phyloP scores from a whole-genome alignment of 2,329 filamentous ascomycete species.

The Alternaria atra region DNA sequence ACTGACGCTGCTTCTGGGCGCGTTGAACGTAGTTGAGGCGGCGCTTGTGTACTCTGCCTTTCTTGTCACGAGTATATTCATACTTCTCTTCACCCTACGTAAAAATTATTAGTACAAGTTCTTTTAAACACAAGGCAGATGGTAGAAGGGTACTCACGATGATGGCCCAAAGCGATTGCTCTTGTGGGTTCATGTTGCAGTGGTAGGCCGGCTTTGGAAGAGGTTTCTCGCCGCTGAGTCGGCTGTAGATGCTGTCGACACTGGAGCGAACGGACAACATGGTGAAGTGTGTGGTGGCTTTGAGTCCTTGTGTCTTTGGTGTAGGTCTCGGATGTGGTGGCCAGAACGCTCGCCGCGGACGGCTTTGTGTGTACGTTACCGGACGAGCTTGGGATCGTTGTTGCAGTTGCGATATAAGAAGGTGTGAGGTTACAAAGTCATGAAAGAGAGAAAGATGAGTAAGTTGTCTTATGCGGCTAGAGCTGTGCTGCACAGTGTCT shows the following conservation, averaged over 20 bases:
- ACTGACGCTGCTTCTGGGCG: conserved; percentile 22
- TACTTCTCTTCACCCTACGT: conserved; percentile 28
- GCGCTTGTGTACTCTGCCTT: conserved; percentile 27
- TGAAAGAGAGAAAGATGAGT: neutral
- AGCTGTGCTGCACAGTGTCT: conserved; percentile 14
- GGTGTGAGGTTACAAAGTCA: conserved; percentile 1
- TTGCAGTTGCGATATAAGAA: neutral
- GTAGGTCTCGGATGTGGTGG: conserved; percentile 1
- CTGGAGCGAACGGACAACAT: conserved; percentile 25
- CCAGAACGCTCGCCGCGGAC: conserved; percentile 10
- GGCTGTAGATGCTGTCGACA: conserved; percentile 19
- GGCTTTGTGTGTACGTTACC: conserved; percentile 11
- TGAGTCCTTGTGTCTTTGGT: neutral
- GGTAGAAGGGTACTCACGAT: conserved; percentile 20
- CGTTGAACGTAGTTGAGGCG: conserved; percentile 22
- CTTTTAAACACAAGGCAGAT: neutral
- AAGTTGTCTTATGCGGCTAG: neutral
- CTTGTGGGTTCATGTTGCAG: conserved; percentile 32
- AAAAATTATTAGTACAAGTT: conserved; percentile 3
- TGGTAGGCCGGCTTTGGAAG: conserved; percentile 29
- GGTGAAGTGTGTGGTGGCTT: conserved; percentile 9
- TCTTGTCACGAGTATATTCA: conserved; percentile 18
- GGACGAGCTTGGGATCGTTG: conserved; percentile 5
- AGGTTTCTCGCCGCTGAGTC: conserved; percentile 29
- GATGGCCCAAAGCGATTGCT: conserved; percentile 26